Conservation (phyloP, 257 asterid species). For the Scutellaria barbata region DNA sequence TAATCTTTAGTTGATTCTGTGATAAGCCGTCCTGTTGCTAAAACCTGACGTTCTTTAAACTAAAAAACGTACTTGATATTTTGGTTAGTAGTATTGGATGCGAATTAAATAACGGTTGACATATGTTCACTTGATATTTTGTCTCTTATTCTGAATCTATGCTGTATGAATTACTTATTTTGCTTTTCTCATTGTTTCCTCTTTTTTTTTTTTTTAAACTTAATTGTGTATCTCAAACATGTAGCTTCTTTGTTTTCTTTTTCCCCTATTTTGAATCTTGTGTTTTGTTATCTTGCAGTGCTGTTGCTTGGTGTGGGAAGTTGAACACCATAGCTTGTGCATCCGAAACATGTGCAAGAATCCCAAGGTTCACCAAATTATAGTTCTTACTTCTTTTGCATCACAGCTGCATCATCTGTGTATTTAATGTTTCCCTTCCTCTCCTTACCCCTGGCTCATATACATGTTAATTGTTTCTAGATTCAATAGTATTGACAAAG, state of each 20-base stretch:
- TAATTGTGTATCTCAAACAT: not conserved
- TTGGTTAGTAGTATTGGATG: not conserved
- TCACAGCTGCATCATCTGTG: not conserved
- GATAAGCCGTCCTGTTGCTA: conserved; percentile 6
- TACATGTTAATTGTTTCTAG: not conserved
- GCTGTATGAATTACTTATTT: not conserved
- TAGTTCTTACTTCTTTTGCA: conserved; percentile 8
- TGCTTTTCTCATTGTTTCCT: not conserved
- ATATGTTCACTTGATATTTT: not conserved
- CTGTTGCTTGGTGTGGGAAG: conserved; percentile 99
- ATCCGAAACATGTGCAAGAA: conserved; percentile 97
- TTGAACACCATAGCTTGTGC: conserved; percentile 97
- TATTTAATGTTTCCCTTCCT: not conserved
- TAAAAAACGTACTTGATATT: not conserved
- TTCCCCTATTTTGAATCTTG: not conserved
- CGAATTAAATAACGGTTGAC: not conserved
- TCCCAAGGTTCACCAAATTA: conserved; percentile 68
- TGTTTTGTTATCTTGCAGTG: conserved; percentile 54
- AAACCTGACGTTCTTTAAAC: not conserved
- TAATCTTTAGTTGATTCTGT: conserved; percentile 11
- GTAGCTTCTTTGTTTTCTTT: not conserved
- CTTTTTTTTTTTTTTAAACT: not conserved
- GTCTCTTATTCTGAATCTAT: conserved; percentile 1
- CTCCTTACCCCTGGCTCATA: not conserved
- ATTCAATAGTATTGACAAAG: not conserved